phyloP scores from a whole-genome alignment of 176 grass and related monocot species.

The Stipa capillata region DNA sequence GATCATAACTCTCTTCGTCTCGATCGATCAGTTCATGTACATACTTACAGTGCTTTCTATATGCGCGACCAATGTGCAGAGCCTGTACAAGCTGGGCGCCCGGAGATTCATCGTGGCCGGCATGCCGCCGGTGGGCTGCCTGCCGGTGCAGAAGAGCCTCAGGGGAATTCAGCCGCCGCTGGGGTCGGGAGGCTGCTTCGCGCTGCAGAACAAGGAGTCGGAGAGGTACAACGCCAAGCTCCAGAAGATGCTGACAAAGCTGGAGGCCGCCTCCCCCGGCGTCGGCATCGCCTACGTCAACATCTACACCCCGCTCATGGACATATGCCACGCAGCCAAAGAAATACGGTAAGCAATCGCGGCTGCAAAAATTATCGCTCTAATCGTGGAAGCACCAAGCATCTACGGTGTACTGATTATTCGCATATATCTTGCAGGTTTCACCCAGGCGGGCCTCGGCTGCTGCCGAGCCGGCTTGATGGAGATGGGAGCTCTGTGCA shows the following conservation, averaged over 20 bases:
- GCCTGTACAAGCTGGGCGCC: constrained; percentile 32
- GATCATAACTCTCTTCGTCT: background rate
- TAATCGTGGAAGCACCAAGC: no score
- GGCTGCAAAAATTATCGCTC: no score
- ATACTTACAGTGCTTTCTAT: background rate
- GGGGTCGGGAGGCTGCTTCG: constrained; percentile 1
- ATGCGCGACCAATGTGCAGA: constrained; percentile 2
- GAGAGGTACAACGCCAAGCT: constrained; percentile 34
- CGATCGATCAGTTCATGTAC: background rate
- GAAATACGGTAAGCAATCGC: constrained; percentile 31
- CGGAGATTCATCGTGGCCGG: constrained; percentile 38
- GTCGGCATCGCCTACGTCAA: constrained; percentile 28
- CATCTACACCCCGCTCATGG: constrained; percentile 34
- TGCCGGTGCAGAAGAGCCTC: constrained; percentile 32
- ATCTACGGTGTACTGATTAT: background rate
- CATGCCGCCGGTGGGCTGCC: constrained; percentile 53
- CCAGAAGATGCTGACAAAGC: background rate
- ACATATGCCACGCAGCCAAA: constrained; percentile 35
- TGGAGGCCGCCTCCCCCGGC: constrained; percentile 3
- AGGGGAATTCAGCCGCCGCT: background rate
- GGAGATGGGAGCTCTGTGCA: constrained; percentile 47
- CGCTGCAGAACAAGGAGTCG: constrained; percentile 9
- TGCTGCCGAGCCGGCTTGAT: constrained; percentile 34
- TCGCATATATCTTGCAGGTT: constrained; percentile 15
- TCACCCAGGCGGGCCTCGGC: constrained; percentile 15